These are phyloP conservation scores for Dipteronia dyeriana DNA, from an alignment of 345 rosid genomes.

Conservation along the genomic window DNA sequence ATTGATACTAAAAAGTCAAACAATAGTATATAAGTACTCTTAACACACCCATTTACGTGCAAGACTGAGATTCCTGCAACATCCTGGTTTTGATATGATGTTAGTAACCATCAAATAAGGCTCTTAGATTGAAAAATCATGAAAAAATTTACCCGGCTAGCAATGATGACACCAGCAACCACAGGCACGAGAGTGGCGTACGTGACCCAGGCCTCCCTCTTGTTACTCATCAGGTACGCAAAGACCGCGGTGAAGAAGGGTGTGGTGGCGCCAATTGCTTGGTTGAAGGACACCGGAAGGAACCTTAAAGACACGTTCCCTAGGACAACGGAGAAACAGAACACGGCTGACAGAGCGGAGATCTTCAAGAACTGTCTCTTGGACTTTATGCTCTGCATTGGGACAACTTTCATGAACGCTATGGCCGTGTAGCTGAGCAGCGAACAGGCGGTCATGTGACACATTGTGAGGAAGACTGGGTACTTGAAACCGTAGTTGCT, in stretches of 20 bases:
- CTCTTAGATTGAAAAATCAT: not conserved
- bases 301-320: constrained; percentile 62
- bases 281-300: constrained; percentile 74
- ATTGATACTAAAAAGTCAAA: too few species aligned
- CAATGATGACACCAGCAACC: constrained; percentile 73
- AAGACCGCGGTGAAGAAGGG: constrained; percentile 73
- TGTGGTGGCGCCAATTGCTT: constrained; percentile 71
- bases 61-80: too few species aligned
- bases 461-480: constrained; percentile 76
- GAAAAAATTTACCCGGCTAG: constrained; percentile 53
- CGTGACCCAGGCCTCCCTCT: constrained; percentile 67
- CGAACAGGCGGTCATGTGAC: constrained; percentile 80
- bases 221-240: constrained; percentile 54
- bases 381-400: constrained; percentile 67
- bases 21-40: too few species aligned
- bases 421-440: constrained; percentile 59
- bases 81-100: too few species aligned
- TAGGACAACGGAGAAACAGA: constrained; percentile 68
- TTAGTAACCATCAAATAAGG: too few species aligned
- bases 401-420: constrained; percentile 62
- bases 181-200: constrained; percentile 62
- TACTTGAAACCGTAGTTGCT: constrained; percentile 74
- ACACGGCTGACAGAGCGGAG: constrained; percentile 49
- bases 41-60: too few species aligned
- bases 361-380: constrained; percentile 58